Percentiles rank a stretch among this genome's conserved stretches.
phyloP scores from a whole-genome alignment of 1,284 basidiomycete genomes.

The Sporisorium scitamineum region DNA sequence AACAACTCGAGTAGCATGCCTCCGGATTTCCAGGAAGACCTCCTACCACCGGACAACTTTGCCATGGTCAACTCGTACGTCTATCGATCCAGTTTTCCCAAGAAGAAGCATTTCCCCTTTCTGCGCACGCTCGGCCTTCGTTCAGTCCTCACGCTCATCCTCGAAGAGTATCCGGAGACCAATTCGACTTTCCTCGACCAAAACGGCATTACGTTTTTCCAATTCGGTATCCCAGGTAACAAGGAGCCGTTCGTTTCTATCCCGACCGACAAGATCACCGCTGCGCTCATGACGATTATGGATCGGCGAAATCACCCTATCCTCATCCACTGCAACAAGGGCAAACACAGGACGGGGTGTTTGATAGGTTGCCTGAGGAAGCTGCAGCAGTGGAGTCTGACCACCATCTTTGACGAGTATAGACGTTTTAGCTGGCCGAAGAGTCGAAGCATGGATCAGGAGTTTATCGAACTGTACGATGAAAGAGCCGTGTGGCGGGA shows the following conservation, averaged over 20 bases:
- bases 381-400: conserved; percentile 73
- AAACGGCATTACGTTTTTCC: conserved; percentile 71
- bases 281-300: conserved; percentile 73
- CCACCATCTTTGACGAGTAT: conserved; percentile 74
- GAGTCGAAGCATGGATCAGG: conserved; percentile 73
- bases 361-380: conserved; percentile 74
- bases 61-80: conserved; percentile 71
- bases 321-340: conserved; percentile 75
- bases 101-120: conserved; percentile 73
- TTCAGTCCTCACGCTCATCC: conserved; percentile 72
- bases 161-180: conserved; percentile 74
- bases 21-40: conserved; percentile 37
- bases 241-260: conserved; percentile 71
- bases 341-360: conserved; percentile 75
- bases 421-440: conserved; percentile 73
- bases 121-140: conserved; percentile 72
- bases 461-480: conserved; percentile 73
- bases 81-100: conserved; percentile 73
- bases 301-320: conserved; percentile 74
- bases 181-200: conserved; percentile 71
- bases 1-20: neutral
- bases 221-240: conserved; percentile 75
- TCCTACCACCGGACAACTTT: conserved; percentile 68
- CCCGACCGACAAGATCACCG: conserved; percentile 73
- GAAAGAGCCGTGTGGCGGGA: conserved; percentile 43